These are phyloP conservation scores for Metarhizium humberi DNA, from an alignment of 2,329 filamentous ascomycete genomes.

Conservation along the genomic window DNA sequence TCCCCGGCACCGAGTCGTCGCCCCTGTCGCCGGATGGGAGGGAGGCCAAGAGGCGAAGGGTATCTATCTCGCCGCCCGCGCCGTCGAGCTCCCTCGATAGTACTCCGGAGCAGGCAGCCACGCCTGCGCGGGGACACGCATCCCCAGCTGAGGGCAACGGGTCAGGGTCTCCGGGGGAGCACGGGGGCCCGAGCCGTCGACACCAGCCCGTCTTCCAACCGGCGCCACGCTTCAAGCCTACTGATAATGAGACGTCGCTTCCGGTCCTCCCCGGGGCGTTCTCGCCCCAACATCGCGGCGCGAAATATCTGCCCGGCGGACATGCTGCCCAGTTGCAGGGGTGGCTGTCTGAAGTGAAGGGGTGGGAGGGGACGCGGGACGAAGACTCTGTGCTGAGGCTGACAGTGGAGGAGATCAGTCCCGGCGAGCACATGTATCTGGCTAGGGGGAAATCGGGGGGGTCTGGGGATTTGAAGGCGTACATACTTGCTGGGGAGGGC, in stretches of 20 bases:
- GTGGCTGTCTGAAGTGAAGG: slow-evolving; percentile 31
- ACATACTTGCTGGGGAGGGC: slow-evolving; percentile 29
- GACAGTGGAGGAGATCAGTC: slow-evolving; percentile 19
- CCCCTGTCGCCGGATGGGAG: slow-evolving; percentile 5
- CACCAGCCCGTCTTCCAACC: slow-evolving; percentile 28
- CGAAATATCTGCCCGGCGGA: slow-evolving; percentile 25
- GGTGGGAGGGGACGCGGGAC: slow-evolving; percentile 16
- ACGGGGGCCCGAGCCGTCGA: too few relatives aligned
- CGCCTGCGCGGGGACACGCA: neutral
- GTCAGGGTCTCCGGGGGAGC: neutral
- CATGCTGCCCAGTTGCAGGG: slow-evolving; percentile 30
- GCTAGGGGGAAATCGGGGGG: slow-evolving; percentile 11
- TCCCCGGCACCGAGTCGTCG: neutral
- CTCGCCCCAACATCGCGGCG: slow-evolving; percentile 27
- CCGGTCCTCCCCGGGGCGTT: slow-evolving; percentile 20
- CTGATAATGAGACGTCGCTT: slow-evolving; percentile 14
- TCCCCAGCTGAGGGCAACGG: neutral
- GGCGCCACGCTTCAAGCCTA: slow-evolving; percentile 30
- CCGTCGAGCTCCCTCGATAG: neutral
- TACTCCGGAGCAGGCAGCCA: neutral
- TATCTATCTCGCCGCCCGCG: slow-evolving; percentile 16
- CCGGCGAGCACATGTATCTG: slow-evolving; percentile 26
- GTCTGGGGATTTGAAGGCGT: slow-evolving; percentile 9
- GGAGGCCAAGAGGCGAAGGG: slow-evolving; percentile 8
- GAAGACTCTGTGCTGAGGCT: slow-evolving; percentile 12